phyloP scores from a whole-genome alignment of 2,329 filamentous ascomycete genomes.

The Calonectria henricotiae region DNA sequence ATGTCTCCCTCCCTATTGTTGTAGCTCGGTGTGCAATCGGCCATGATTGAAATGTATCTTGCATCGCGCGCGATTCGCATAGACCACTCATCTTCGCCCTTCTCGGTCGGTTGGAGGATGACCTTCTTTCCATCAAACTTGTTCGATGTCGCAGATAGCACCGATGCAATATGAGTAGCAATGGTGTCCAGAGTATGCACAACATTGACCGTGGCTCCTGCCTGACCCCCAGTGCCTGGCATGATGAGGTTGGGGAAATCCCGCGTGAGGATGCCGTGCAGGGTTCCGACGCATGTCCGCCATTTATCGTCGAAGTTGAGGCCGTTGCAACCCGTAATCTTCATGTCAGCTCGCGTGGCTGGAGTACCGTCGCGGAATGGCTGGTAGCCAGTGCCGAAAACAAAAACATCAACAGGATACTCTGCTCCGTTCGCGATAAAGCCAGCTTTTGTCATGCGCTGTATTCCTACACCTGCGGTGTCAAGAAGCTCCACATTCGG shows the following conservation, averaged over 20 bases:
- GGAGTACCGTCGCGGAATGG: slow-evolving; percentile 55
- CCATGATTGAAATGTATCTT: slow-evolving; percentile 51
- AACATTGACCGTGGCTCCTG: slow-evolving; percentile 59
- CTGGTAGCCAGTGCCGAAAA: slow-evolving; percentile 58
- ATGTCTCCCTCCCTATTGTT: slow-evolving; percentile 64
- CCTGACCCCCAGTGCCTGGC: slow-evolving; percentile 60
- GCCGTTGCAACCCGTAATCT: slow-evolving; percentile 64
- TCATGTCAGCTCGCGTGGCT: slow-evolving; percentile 32
- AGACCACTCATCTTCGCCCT: slow-evolving; percentile 1
- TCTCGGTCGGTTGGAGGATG: neutral
- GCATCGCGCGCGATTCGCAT: slow-evolving; percentile 31
- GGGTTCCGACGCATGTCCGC: slow-evolving; percentile 62
- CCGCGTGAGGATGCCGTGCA: slow-evolving; percentile 67
- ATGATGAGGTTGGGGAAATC: slow-evolving; percentile 73
- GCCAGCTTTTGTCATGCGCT: slow-evolving; percentile 17
- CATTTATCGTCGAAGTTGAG: slow-evolving; percentile 65
- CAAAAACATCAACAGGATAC: slow-evolving; percentile 18
- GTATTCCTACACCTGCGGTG: slow-evolving; percentile 52
- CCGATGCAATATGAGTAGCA: slow-evolving; percentile 63
- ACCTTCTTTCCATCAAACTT: slow-evolving; percentile 8
- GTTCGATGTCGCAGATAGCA: slow-evolving; percentile 45
- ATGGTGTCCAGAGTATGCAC: slow-evolving; percentile 58
- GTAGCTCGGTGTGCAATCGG: slow-evolving; percentile 71
- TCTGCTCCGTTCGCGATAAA: slow-evolving; percentile 11
- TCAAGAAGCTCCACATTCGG: slow-evolving; percentile 74